These are phyloP conservation scores for Ogataea pini DNA, from an alignment of 805 yeast species.

Conservation along the genomic window DNA sequence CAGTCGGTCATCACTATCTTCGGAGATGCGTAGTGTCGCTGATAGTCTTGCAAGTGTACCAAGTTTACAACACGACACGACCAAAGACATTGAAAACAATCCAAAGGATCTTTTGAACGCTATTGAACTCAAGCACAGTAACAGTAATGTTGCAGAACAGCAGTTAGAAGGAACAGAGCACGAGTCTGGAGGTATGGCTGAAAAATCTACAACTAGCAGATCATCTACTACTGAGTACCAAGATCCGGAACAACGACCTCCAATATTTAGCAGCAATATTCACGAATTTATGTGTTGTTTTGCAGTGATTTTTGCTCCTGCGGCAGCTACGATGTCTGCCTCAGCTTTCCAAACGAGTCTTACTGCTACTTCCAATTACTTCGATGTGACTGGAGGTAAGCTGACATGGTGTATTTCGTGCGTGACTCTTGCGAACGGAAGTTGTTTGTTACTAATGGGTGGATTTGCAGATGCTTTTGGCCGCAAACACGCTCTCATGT, in stretches of 20 bases:
- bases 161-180: background rate
- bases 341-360: slow-evolving; percentile 41
- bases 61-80: background rate
- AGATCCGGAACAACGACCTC: slow-evolving; percentile 39
- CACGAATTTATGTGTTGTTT: slow-evolving; percentile 39
- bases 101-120: background rate
- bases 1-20: background rate
- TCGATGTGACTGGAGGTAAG: slow-evolving; percentile 40
- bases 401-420: slow-evolving; percentile 46
- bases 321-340: slow-evolving; percentile 40
- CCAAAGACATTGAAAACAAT: background rate
- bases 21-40: slow-evolving; percentile 1
- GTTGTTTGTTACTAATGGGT: slow-evolving; percentile 45
- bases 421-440: slow-evolving; percentile 44
- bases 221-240: slow-evolving; percentile 3
- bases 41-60: background rate
- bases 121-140: background rate
- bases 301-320: slow-evolving; percentile 41
- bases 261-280: slow-evolving; percentile 32
- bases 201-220: background rate
- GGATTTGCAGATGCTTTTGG: slow-evolving; percentile 51
- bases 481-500: slow-evolving; percentile 41
- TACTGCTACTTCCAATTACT: slow-evolving; percentile 36
- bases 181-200: slow-evolving; percentile 1
- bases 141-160: background rate